phyloP scores from a whole-genome alignment of 164 flowering plant species.

The Vitis amurensis region DNA sequence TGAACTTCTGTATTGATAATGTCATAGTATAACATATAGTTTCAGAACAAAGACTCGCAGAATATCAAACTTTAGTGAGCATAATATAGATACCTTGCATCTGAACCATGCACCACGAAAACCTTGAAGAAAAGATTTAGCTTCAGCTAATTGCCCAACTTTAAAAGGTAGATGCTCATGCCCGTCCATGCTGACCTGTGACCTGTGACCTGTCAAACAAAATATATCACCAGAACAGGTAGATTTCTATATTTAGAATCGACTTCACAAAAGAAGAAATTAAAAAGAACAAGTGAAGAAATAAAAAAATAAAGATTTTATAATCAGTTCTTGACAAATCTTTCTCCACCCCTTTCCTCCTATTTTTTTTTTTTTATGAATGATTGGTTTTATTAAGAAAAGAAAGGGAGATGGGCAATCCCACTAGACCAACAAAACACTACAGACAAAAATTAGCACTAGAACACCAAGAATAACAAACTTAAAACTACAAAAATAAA shows the following conservation, averaged over 20 bases:
- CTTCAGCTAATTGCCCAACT: slow-evolving; percentile 55
- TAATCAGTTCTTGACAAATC: no score
- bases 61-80: not conserved
- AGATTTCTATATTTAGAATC: not conserved
- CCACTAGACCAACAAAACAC: no score
- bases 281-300: not conserved
- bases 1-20: no score
- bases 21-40: no score
- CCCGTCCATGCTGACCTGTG: slow-evolving; percentile 10
- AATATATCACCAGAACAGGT: slow-evolving; percentile 1
- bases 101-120: slow-evolving; percentile 82
- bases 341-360: no score
- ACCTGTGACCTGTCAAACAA: slow-evolving; percentile 7
- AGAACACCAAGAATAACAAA: no score
- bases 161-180: slow-evolving; percentile 36
- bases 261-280: not conserved
- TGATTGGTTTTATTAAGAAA: no score
- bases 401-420: no score
- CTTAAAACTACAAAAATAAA: no score
- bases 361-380: no score
- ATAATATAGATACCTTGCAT: slow-evolving; percentile 45
- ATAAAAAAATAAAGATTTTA: not conserved
- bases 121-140: slow-evolving; percentile 45
- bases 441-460: no score
- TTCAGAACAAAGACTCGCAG: no score